These are phyloP conservation scores for Pyrenochaeta sp. DNA, from an alignment of 2,329 filamentous ascomycete genomes.

Conservation along the genomic window DNA sequence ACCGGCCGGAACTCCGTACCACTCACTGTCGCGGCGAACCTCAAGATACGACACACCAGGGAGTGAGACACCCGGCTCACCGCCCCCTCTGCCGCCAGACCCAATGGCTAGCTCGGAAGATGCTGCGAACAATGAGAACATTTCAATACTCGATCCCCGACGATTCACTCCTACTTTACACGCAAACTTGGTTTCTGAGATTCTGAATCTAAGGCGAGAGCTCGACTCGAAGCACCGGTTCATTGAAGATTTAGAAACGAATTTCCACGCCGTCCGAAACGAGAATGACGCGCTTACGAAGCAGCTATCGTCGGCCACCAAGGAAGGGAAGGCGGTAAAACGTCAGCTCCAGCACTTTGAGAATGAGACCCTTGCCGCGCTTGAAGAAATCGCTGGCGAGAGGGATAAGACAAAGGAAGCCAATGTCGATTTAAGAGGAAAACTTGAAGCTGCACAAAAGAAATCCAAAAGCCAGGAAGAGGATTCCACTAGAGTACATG, in stretches of 20 bases:
- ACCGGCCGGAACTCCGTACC: constrained; percentile 74
- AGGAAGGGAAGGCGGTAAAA: constrained; percentile 81
- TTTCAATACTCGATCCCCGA: constrained; percentile 82
- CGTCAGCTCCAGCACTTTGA: constrained; percentile 87
- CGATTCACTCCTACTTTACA: constrained; percentile 95
- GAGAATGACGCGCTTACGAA: constrained; percentile 77
- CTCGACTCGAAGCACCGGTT: constrained; percentile 87
- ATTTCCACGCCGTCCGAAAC: constrained; percentile 71
- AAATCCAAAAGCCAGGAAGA: constrained; percentile 82
- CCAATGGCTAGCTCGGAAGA: constrained; percentile 59
- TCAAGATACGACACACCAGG: constrained; percentile 66
- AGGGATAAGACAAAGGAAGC: constrained; percentile 82
- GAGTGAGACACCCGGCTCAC: constrained; percentile 72
- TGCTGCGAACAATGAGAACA: constrained; percentile 67
- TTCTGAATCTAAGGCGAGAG: constrained; percentile 83
- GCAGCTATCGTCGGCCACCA: constrained; percentile 68
- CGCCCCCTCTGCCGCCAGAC: constrained; percentile 61
- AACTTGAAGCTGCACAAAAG: constrained; percentile 80
- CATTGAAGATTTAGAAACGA: constrained; percentile 83
- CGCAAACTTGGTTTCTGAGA: constrained; percentile 93
- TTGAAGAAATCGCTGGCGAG: constrained; percentile 84
- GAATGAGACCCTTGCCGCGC: constrained; percentile 83
- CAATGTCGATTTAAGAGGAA: constrained; percentile 74
- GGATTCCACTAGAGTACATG: constrained; percentile 78
- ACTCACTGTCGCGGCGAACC: constrained; percentile 67